Evolutionary conservation across 208 protist species (phyloP), one percentile per base, ranked within the genome.

Genomic region (Wallacemonas sp.): DNA sequence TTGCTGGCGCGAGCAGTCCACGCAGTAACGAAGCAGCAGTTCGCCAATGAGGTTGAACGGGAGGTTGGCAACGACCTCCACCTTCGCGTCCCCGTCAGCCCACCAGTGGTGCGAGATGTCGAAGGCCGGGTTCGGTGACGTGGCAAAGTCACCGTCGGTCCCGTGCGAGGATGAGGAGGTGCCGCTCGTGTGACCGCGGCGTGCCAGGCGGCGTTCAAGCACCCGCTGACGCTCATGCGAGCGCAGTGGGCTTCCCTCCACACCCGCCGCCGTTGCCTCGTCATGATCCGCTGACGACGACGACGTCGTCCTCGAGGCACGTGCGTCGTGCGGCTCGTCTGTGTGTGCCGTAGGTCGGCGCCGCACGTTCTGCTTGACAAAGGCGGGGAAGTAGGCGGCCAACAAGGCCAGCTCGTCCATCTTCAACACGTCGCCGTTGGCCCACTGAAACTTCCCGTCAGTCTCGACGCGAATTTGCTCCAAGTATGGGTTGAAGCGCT

Each of bases 21-120:
- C 76, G 29, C 76, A 74, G 73, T 94, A 96, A 10, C 91, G 91
- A 70, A 93, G 80, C 24, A 96, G 62, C n/a, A 94, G 70, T 63
- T 94, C 82, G 0, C 82, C 78, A 29, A 93, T 89, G 55, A 93
- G 69, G 13, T 79, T 55, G 63, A 96, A 96, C 6, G 91, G 88
- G 32, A 96, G 68, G 77, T 96, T 96, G 10, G 85, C 87, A 13
- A 96, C 62, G 32, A 94, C 91, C 69, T 93, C 88, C 38, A 96
- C 72, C 69, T 92, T 92, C 10, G 86, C 84, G 48, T 92, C 76
- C 1, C 89, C 89, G 50, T 87, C 64, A 3, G 86, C 71, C 87
- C 89, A 95, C 87, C 89, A 92, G 55, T 73, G 75, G 54, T 91
- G 63, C 1, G 63, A 70, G 0, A 92, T 55, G 42, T 79, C 85